A percentile compares a stretch with the other conserved stretches of the same genome.
phyloP scores from a whole-genome alignment of 163 green algal species.

The Prototheca cutis region DNA sequence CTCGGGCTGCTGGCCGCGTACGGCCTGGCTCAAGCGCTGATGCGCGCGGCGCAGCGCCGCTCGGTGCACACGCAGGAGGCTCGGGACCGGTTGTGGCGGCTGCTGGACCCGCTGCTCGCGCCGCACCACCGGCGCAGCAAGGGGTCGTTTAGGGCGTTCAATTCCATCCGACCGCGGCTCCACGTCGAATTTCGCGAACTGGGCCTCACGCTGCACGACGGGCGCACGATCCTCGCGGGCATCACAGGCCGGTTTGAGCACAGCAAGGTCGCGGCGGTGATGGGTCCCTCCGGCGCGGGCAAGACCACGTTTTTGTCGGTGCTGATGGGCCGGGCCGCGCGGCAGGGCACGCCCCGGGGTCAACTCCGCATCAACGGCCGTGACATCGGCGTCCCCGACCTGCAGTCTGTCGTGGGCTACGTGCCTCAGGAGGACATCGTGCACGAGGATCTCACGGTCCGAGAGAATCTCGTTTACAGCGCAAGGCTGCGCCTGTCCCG shows the following conservation, averaged over 20 bases:
- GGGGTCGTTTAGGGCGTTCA: slow-evolving; percentile 37
- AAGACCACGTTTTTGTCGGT: slow-evolving; percentile 82
- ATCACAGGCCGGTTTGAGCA: slow-evolving; percentile 30
- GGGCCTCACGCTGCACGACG: slow-evolving; percentile 34
- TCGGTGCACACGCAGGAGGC: slow-evolving; percentile 15
- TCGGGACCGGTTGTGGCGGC: slow-evolving; percentile 18
- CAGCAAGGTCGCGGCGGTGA: slow-evolving; percentile 41
- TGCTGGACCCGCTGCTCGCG: slow-evolving; percentile 25
- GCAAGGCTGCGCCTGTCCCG: slow-evolving; percentile 33
- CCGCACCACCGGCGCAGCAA: background rate
- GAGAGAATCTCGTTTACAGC: slow-evolving; percentile 60
- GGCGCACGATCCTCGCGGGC: slow-evolving; percentile 26
- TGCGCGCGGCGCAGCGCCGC: slow-evolving; percentile 10
- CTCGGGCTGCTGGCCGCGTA: slow-evolving; percentile 11
- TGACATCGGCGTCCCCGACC: slow-evolving; percentile 20
- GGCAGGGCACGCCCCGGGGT: slow-evolving; percentile 29
- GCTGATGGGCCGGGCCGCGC: slow-evolving; percentile 50
- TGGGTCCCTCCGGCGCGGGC: slow-evolving; percentile 58
- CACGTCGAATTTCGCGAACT: slow-evolving; percentile 48
- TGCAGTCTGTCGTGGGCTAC: slow-evolving; percentile 57
- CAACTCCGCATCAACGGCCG: slow-evolving; percentile 55
- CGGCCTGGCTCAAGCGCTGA: slow-evolving; percentile 1
- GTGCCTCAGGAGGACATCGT: slow-evolving; percentile 54
- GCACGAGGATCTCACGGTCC: slow-evolving; percentile 71
- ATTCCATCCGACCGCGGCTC: slow-evolving; percentile 37